Evolutionary conservation across 768 basidiomycete species (phyloP).

Genomic region (Trametes cingulata): DNA sequence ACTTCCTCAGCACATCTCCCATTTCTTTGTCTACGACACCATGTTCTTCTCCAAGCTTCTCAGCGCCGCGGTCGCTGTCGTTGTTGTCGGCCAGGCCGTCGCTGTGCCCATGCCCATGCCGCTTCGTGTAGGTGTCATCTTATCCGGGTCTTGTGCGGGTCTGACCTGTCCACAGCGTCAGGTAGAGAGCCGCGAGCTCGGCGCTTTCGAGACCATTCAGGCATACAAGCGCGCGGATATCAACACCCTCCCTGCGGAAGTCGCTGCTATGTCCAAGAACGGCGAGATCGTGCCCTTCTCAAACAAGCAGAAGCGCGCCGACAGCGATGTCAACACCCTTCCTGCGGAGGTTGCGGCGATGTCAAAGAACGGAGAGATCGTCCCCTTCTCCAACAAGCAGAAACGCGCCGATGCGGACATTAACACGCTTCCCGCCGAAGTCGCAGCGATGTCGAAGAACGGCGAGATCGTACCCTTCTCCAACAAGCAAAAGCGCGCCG

Average conservation of each 20-base stretch:
- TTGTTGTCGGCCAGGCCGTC: conserved; percentile 47
- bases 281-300: conserved; percentile 34
- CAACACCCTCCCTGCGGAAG: conserved; percentile 35
- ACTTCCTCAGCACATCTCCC: conserved; percentile 25
- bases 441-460: conserved; percentile 35
- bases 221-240: conserved; percentile 39
- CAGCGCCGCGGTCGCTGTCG: conserved; percentile 41
- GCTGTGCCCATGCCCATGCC: conserved; percentile 46
- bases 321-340: conserved; percentile 30
- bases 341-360: conserved; percentile 38
- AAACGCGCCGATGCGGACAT: conserved; percentile 26
- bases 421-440: conserved; percentile 35
- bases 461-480: conserved; percentile 35
- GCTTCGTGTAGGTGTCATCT: conserved; percentile 33
- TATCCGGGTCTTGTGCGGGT: neutral
- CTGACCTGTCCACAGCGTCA: conserved; percentile 18
- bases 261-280: conserved; percentile 30
- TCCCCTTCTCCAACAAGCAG: conserved; percentile 26
- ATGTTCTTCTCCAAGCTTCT: conserved; percentile 50
- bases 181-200: conserved; percentile 31
- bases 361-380: conserved; percentile 37
- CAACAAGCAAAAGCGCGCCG: conserved; percentile 23
- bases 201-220: conserved; percentile 43
- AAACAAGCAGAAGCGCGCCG: conserved; percentile 19
- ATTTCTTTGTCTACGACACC: conserved; percentile 25